A percentile compares a stretch with the other conserved stretches of the same genome.
phyloP scores from a whole-genome alignment of 2,329 filamentous ascomycete species.

The Calonectria pseudoturangicola region DNA sequence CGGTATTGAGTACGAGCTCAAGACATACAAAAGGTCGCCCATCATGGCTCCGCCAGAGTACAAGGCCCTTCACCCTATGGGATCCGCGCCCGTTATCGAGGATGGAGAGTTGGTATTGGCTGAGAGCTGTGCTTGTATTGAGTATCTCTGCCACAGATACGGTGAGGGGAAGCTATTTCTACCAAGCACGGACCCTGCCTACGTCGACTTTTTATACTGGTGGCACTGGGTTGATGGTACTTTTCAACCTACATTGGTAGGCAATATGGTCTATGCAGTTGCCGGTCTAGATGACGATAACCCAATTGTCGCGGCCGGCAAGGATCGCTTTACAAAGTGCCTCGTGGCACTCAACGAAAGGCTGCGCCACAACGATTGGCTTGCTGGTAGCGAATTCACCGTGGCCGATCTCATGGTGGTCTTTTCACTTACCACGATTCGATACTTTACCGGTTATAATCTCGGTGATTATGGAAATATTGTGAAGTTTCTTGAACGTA shows the following conservation, averaged over 20 bases:
- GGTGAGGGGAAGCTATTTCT: constrained; percentile 69
- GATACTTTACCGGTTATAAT: constrained; percentile 69
- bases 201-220: constrained; percentile 79
- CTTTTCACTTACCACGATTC: constrained; percentile 76
- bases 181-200: constrained; percentile 66
- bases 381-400: constrained; percentile 78
- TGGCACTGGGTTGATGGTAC: constrained; percentile 74
- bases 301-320: constrained; percentile 54
- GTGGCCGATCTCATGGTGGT: constrained; percentile 80
- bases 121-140: constrained; percentile 75
- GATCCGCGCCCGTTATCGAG: constrained; percentile 76
- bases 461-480: constrained; percentile 65
- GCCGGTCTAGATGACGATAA: constrained; percentile 58
- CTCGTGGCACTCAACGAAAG: constrained; percentile 71
- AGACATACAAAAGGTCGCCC: constrained; percentile 46
- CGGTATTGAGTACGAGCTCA: constrained; percentile 67
- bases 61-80: constrained; percentile 65
- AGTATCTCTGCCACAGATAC: constrained; percentile 76
- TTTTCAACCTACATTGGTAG: constrained; percentile 58
- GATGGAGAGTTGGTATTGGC: constrained; percentile 72
- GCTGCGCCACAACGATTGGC: constrained; percentile 68
- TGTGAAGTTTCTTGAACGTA: constrained; percentile 66
- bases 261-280: constrained; percentile 19
- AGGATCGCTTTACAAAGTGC: constrained; percentile 58
- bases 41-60: constrained; percentile 49